Evolutionary conservation across 805 yeast species (phyloP), one percentile per base, ranked within the genome.

Genomic region (Isabelozyma rhagii): DNA sequence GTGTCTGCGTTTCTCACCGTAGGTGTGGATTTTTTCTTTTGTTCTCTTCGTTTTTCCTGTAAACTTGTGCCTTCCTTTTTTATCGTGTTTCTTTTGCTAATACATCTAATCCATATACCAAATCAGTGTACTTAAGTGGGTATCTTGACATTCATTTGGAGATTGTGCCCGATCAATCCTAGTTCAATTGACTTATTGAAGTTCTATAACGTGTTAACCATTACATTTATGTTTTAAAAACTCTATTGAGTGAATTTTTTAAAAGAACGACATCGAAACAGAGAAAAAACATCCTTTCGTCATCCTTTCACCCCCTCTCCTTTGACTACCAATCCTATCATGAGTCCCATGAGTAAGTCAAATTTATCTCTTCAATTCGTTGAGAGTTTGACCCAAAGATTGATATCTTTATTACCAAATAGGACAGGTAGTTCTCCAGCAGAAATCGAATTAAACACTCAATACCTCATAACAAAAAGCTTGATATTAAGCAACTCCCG

Each of bases 361-460:
- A 8, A 44, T 8, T 43, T 43, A 45, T 43, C 27, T 51, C 27
- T 48, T 43, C 60, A 53, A 44, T 67, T 59, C 45, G 56, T 69
- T 6, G 58, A 57, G 15, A 55, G 65, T 7, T 47, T 69, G 25
- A 47, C 61, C 17, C 58, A 58, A 47, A 51, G 77, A 42, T 57
- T 74, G 40, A 70, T 64, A 45, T 60, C 67, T 25, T 58, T 72
- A 25, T 58, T 74, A 21, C 78, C 78, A 14, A 64, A 59, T 54
- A 56, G 71, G 28, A 67, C 76, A 1, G 76, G 77, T n/a, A 63
- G 64, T 51, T 55, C 70, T 4, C 51, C 70, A 9, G 65, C 66
- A 9, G 78, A 74, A 49, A 74, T 73, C 8, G 77, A 73, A 57
- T 57, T 72, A 41, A 69, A 72, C 48, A 70, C 74, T 2, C 78